Evolutionary conservation across 2,329 filamentous ascomycete genomes (phyloP), one percentile per base, ranked within the genome.

Genomic region (Knoxdaviesia capensis): DNA sequence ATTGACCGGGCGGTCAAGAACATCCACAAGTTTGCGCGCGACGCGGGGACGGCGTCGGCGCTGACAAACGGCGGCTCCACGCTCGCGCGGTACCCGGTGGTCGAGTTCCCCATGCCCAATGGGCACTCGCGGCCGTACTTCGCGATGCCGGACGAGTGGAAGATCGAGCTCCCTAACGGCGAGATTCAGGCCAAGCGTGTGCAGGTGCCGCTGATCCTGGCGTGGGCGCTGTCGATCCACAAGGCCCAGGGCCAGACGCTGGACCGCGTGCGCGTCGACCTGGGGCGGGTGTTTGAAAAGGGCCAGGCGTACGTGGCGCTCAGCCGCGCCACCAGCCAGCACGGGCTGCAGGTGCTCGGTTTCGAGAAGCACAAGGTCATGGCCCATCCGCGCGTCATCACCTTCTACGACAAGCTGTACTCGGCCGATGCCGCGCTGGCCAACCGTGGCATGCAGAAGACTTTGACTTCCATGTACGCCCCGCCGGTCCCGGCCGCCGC

Each of bases 271-370:
- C 93, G 93, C 54, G 90, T 98, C 30, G 86, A 98, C 55, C 67
- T 98, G 1, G 82, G 85, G 31, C 80, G 75, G 47, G 83, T 94
- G 1, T 98, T 98, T 52, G 90, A 98, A 56, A 94, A 94, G 58
- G 90, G 90, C 0, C 90, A 98, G 58, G 90, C 90, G 5, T 98
- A 98, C 54, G 90, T 98, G 41, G 90, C 90, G 41, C 73, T 98
- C 9, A 93, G 84, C 64, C 82, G 90, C 59, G 90, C 90, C 9
- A 93, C 85, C 1, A 82, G 71, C 45, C 86, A 94, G 62, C 70
- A 75, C 11, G 90, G 90, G 1, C 63, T 98, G 20, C 85, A 94
- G 54, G 87, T 98, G 8, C 59, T 88, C 40, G 71, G 84, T 34
- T 98, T 98, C 52, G 82, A 94, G 52, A 81, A 84, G 49, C 71